Evolutionary conservation across 352 stramenopile genomes (phyloP), one percentile per base, ranked within the genome.

Genomic region (Blastocystis sp.): DNA sequence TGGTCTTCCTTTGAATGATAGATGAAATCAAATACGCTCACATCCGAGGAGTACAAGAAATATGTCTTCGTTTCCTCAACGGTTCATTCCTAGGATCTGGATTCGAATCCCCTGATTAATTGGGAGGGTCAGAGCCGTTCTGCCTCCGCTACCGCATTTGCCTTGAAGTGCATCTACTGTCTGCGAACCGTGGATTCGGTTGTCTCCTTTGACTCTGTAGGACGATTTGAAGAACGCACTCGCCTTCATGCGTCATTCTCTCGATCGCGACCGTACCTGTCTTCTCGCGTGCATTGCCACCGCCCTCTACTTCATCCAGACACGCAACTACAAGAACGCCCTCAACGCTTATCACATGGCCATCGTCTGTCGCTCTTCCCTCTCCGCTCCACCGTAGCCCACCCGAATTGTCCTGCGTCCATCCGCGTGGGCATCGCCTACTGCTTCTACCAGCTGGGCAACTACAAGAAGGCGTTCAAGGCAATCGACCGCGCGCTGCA

Each of bases 141-240:
- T 16, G 69, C 69, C 0, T 59, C 69, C n/a, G 69, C 69, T 21
- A 81, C 69, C 11, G 42, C 69, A 27, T 27, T 81, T n/a, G 69
- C 69, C n/a, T 21, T 81, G 69, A 81, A 81, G 69, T 81, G 69
- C 53, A 81, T 81, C 51, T 81, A 81, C 32, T 81, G 69, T 64
- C 51, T 81, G 14, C 69, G 69, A n/a, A 65, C 69, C 16, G 69
- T 81, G n/a, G 27, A 7, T 29, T 46, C 9, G 24, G 24, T 4
- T 46, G n/a, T 36, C n/a, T 32, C 44, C 11, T 7, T 44, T 0
- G 36, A n/a, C 51, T 11, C 16, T n/a, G 16, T 64, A 81, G 69
- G 69, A 81, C 53, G 48, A 81, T 51, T 42, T 81, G 69, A 81
- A 81, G 48, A 51, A 48, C 21, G 69, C 69, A 29, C 40, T 40